phyloP scores from a whole-genome alignment of 805 yeast species.

The Candida peoriensis region DNA sequence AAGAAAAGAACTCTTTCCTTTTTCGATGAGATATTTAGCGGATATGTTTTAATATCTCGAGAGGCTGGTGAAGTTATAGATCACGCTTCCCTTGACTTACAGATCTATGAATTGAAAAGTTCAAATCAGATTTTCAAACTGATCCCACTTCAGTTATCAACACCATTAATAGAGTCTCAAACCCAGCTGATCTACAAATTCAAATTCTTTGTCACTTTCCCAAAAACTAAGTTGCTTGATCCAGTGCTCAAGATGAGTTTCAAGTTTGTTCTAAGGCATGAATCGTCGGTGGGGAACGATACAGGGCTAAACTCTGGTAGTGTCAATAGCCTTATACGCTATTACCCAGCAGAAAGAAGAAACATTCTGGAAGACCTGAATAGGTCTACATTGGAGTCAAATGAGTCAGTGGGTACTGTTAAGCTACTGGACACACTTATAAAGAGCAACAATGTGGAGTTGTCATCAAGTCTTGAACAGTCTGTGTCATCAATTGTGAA shows the following conservation, averaged over 20 bases:
- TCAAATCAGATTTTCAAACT: neutral
- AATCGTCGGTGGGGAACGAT: neutral
- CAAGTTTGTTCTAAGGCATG: constrained; percentile 2
- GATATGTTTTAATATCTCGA: constrained; percentile 7
- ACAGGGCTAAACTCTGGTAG: neutral
- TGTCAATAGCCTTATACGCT: constrained; percentile 1
- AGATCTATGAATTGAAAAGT: neutral
- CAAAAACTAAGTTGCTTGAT: constrained; percentile 18
- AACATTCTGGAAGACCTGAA: constrained; percentile 17
- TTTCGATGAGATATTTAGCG: constrained; percentile 14
- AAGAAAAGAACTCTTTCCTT: neutral
- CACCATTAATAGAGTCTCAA: neutral
- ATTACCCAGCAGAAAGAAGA: constrained; percentile 17
- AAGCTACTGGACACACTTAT: constrained; percentile 16
- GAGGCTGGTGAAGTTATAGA: neutral
- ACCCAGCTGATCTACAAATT: constrained; percentile 10
- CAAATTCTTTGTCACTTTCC: constrained; percentile 15
- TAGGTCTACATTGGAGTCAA: constrained; percentile 4
- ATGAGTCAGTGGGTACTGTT: constrained; percentile 1
- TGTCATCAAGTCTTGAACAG: constrained; percentile 1
- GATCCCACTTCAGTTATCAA: neutral
- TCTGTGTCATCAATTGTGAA: neutral
- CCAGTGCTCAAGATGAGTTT: constrained; percentile 12
- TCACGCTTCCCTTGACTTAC: constrained; percentile 1
- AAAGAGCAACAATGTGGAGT: constrained; percentile 9